A percentile compares a stretch with the other conserved stretches of the same genome.
Conservation (phyloP, 768 basidiomycete species). For the Leccinum olivaceopallidum region DNA sequence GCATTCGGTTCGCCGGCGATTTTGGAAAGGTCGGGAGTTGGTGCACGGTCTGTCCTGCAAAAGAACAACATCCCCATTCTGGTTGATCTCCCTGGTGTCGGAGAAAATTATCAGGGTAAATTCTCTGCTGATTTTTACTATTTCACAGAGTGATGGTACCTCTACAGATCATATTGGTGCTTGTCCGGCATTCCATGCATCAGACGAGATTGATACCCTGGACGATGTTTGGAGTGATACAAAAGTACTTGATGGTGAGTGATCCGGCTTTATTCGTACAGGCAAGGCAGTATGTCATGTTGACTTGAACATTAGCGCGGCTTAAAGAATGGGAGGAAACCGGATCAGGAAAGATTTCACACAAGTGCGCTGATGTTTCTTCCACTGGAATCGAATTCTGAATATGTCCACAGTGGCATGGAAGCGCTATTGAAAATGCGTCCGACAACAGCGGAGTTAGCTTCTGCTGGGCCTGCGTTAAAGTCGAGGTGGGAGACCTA, state of each 20-base stretch:
- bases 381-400: too few relatives aligned
- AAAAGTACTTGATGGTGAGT: constrained; percentile 40
- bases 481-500: constrained; percentile 49
- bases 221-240: constrained; percentile 43
- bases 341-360: too few relatives aligned
- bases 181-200: constrained; percentile 38
- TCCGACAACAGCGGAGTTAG: constrained; percentile 47
- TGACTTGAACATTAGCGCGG: constrained; percentile 14
- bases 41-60: constrained; percentile 47
- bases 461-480: constrained; percentile 47
- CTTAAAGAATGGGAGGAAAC: too few relatives aligned
- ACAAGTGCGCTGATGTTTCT: too few relatives aligned
- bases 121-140: constrained; percentile 7
- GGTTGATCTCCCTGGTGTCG: neutral
- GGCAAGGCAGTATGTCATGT: neutral
- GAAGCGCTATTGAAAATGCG: constrained; percentile 58
- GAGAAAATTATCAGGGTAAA: constrained; percentile 41
- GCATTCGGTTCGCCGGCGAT: constrained; percentile 57
- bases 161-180: constrained; percentile 32
- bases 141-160: neutral
- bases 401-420: constrained; percentile 38
- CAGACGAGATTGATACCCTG: constrained; percentile 47
- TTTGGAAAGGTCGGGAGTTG: constrained; percentile 68
- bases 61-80: constrained; percentile 45
- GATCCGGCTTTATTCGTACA: constrained; percentile 16